phyloP scores from a whole-genome alignment of 768 basidiomycete species.

The Cubamyces sp. region DNA sequence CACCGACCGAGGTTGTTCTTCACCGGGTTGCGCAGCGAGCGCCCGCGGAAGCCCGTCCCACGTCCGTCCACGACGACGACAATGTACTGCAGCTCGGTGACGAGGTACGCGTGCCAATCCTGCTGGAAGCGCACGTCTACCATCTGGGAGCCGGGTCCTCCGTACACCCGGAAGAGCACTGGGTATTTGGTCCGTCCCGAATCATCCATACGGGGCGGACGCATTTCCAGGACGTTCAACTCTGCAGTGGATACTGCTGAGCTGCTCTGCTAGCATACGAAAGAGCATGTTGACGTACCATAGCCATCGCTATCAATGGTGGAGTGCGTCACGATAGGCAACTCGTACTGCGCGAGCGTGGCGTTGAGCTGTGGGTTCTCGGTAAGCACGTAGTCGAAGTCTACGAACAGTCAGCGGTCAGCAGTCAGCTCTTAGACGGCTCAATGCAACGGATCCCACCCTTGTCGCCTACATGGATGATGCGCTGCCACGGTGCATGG shows the following conservation, averaged over 20 bases:
- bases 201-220: slow-evolving; percentile 91
- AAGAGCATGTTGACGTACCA: slow-evolving; percentile 41
- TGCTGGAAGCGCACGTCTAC: slow-evolving; percentile 68
- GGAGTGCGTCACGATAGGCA: slow-evolving; percentile 68
- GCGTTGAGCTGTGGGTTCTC: slow-evolving; percentile 70
- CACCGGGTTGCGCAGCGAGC: slow-evolving; percentile 84
- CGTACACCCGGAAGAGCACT: slow-evolving; percentile 92
- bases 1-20: slow-evolving; percentile 86
- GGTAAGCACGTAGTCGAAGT: slow-evolving; percentile 66
- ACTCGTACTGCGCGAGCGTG: slow-evolving; percentile 68
- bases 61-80: slow-evolving; percentile 90
- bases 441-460: slow-evolving; percentile 37
- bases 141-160: slow-evolving; percentile 85
- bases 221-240: slow-evolving; percentile 87
- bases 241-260: slow-evolving; percentile 47
- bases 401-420: slow-evolving; percentile 39
- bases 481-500: slow-evolving; percentile 83
- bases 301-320: slow-evolving; percentile 83
- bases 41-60: slow-evolving; percentile 91
- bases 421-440: not conserved
- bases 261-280: not conserved
- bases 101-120: slow-evolving; percentile 89
- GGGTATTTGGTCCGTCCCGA: slow-evolving; percentile 96
- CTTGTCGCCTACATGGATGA: slow-evolving; percentile 58
- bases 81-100: slow-evolving; percentile 79